Base-by-base conservation (phyloP, 2,329 filamentous ascomycete species). In the Pyricularia sp. region DNA sequence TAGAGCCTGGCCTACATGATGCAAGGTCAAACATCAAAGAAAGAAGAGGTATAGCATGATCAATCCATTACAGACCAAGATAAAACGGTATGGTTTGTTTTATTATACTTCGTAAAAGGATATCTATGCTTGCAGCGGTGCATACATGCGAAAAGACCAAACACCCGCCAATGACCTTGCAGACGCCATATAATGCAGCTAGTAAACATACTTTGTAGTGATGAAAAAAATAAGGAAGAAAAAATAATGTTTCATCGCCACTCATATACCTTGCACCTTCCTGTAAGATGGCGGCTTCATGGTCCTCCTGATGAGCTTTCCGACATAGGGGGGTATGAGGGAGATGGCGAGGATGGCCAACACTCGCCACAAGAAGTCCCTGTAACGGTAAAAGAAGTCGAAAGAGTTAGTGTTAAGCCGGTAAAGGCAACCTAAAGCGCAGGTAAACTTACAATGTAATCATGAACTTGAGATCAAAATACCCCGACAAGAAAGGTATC, bases 221-320 rank as follows among this genome's bases (percentile, higher is more conserved):
- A 24, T n/a, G 53, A 60, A 53, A 55, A 62, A 64, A 33, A 53
- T 64, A 30, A 49, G 28, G 4, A 26, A 31, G 66, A n/a, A 40
- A 31, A 35, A 62, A 65, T 44, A 65, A 53, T 24, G 60, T 28
- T 33, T 63, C 31, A 44, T 30, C 62, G 4, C 35, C 28, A 4
- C 60, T 77, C 76, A 88, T 66, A 86, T 84, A 60, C 83, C 88
- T 76, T 89, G 88, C 62, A 99, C 93, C 79, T 99, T 99, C 72
- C 94, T 84, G 78, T 97, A 97, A 72, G 90, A 96, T 24, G 93
- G 93, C 67, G 94, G 94, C 77, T 89, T 93, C 81, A 96, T 88
- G 67, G 87, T 91, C 72, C 91, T 83, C 71, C 89, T 83, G 69
- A 97, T 89, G 67, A 96, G 75, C 79, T 97, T 97, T 24, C 84